Evolutionary conservation across 768 basidiomycete species (phyloP), one percentile per base, ranked within the genome.

Genomic region (Termitomyces sp.): DNA sequence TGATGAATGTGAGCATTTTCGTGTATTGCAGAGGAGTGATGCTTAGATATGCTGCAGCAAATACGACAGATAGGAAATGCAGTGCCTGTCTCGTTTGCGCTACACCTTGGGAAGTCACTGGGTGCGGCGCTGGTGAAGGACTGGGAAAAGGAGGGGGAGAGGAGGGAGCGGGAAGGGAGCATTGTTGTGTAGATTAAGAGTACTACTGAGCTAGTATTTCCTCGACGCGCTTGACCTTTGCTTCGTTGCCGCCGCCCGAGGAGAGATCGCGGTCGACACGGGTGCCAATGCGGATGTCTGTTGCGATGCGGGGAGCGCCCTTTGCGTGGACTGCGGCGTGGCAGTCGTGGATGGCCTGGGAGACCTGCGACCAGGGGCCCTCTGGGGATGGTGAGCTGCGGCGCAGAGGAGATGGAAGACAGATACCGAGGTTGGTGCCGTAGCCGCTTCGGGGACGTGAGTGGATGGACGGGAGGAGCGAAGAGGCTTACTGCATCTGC

Each of bases 221-320:
- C 63, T 90, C 78, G 8, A 98, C 94, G 28, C 94, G 81, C 52
- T 77, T 76, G 16, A 97, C 81, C 68, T 98, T 98, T 54, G 74
- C 75, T 22, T 84, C 84, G 63, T 97, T 97, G 7, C 88, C 93
- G 45, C 81, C 76, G 6, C 87, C 88, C 1, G 79, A 77, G 5
- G 73, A 70, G 18, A 87, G 79, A 40, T 80, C 74, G 59, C 86
- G 82, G 71, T 95, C 82, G 24, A 82, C 79, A 47, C 95, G 85
- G 1, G 96, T 98, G 44, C 96, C 96, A 54, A 98, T 95, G 28
- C 96, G 87, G 59, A 98, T 90, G 73, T 98, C 95, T 13, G 95
- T 96, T 12, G 91, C 91, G 54, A 94, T 80, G 53, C 88, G 84
- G 16, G 84, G 83, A 0, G 83, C 81, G 24, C 90, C 91, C 68